Evolutionary conservation across 805 yeast genomes (phyloP).

Genomic region (Ogataea nakhonphanomensis): DNA sequence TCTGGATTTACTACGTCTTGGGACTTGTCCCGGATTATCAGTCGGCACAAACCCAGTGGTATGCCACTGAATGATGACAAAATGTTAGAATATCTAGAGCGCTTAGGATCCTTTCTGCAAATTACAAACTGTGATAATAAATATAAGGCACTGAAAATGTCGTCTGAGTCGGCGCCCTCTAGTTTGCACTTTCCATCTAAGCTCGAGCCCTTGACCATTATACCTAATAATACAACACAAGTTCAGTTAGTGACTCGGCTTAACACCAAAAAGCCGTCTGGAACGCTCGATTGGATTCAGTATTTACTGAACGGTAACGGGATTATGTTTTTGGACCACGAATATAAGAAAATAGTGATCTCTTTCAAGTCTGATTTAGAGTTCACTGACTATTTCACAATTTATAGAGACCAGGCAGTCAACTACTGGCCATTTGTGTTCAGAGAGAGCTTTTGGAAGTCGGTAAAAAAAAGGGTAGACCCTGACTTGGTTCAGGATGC

Average conservation of each 20-base stretch:
- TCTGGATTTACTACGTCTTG: conserved; percentile 4
- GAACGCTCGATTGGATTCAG: conserved; percentile 16
- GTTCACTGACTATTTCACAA: conserved; percentile 19
- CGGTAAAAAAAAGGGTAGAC: conserved; percentile 8
- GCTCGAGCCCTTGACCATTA: conserved; percentile 13
- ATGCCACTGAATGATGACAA: conserved; percentile 4
- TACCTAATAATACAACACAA: conserved; percentile 12
- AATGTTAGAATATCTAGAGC: conserved; percentile 17
- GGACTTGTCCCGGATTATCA: conserved; percentile 18
- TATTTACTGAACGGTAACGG: conserved; percentile 19
- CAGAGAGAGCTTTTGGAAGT: conserved; percentile 17
- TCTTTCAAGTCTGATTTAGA: conserved; percentile 20
- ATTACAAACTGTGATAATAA: conserved; percentile 21
- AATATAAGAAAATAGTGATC: conserved; percentile 16
- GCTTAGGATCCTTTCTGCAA: conserved; percentile 18
- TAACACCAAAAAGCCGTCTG: conserved; percentile 14
- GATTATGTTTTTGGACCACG: conserved; percentile 18
- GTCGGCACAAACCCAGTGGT: conserved; percentile 20
- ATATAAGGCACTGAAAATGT: conserved; percentile 14
- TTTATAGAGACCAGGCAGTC: conserved; percentile 17
- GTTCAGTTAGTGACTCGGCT: conserved; percentile 13
- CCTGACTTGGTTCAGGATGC: conserved; percentile 1
- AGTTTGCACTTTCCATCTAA: conserved; percentile 12
- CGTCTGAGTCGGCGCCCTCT: conserved; percentile 1
- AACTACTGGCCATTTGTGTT: conserved; percentile 20